Evolutionary conservation across 805 yeast genomes (phyloP).

Genomic region (Debaryomyces hansenii): DNA sequence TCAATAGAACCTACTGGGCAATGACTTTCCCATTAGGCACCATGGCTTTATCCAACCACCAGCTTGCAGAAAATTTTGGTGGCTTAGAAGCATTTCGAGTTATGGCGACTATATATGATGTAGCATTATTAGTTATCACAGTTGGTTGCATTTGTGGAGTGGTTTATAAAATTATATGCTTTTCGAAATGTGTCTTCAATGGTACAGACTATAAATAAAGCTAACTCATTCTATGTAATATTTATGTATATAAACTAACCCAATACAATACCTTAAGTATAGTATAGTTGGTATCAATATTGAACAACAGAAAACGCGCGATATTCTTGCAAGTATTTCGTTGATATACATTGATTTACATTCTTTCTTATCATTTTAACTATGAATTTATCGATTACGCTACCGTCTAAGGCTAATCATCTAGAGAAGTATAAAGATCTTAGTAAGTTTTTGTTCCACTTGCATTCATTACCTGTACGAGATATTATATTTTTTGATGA

Average conservation of each 20-base stretch:
- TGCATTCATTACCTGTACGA: constrained; percentile 6
- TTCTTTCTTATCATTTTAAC: neutral
- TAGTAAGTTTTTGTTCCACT: constrained; percentile 1
- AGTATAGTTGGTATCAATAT: too few species aligned
- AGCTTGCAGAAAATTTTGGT: constrained; percentile 45
- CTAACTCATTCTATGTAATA: too few species aligned
- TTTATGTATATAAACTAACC: too few species aligned
- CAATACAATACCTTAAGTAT: too few species aligned
- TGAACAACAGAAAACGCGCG: too few species aligned
- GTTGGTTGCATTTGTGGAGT: constrained; percentile 34
- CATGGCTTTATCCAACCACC: constrained; percentile 60
- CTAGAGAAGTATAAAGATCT: neutral
- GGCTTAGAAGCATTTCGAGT: constrained; percentile 60
- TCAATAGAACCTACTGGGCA: constrained; percentile 51
- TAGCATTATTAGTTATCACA: constrained; percentile 46
- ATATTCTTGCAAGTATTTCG: too few species aligned
- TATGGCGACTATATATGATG: constrained; percentile 61
- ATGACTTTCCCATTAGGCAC: constrained; percentile 91
- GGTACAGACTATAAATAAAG: too few species aligned
- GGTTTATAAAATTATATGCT: constrained; percentile 10
- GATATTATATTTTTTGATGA: constrained; percentile 33
- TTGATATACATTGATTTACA: neutral
- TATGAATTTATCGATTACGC: constrained; percentile 7
- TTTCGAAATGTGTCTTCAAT: too few species aligned
- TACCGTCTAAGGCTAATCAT: constrained; percentile 5